A percentile compares a stretch with the other conserved stretches of the same genome.
Evolutionary conservation across 441 rosid species (phyloP).

Genomic region (Melastoma candidum): DNA sequence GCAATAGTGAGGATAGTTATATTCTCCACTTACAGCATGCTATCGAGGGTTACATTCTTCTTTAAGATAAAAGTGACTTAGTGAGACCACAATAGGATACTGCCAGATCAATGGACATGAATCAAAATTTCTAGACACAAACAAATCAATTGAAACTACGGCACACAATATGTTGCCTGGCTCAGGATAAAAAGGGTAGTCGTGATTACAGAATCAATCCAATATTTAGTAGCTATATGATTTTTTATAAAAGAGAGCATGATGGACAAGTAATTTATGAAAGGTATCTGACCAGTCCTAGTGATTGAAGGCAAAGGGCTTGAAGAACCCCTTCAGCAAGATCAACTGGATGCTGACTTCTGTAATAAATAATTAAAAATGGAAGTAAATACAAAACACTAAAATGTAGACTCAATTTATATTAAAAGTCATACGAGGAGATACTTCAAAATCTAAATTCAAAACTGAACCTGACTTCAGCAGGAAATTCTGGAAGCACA

Average conservation of each 20-base stretch:
- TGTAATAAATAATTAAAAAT: constrained; percentile 8
- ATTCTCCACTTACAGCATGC: too few species aligned
- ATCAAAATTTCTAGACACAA: too few species aligned
- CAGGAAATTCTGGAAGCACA: constrained; percentile 77
- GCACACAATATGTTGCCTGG: too few species aligned
- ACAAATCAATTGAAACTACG: too few species aligned
- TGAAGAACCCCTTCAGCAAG: constrained; percentile 85
- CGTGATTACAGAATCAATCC: too few species aligned
- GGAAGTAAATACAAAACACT: constrained; percentile 9
- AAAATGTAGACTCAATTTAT: constrained; percentile 8
- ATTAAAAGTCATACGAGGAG: constrained; percentile 4
- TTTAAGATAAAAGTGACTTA: too few species aligned
- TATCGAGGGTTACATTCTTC: too few species aligned
- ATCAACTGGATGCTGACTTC: constrained; percentile 92
- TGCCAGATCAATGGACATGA: too few species aligned
- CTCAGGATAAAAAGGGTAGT: too few species aligned
- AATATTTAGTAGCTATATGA: too few species aligned
- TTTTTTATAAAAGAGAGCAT: neutral
- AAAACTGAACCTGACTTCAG: constrained; percentile 57
- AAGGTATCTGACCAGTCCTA: constrained; percentile 68
- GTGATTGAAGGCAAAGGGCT: constrained; percentile 88
- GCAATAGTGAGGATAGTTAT: too few species aligned
- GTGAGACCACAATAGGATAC: too few species aligned
- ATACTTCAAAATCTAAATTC: neutral
- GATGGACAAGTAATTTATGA: neutral